Evolutionary conservation across 805 yeast species (phyloP).

Genomic region (Candida stauntonica): DNA sequence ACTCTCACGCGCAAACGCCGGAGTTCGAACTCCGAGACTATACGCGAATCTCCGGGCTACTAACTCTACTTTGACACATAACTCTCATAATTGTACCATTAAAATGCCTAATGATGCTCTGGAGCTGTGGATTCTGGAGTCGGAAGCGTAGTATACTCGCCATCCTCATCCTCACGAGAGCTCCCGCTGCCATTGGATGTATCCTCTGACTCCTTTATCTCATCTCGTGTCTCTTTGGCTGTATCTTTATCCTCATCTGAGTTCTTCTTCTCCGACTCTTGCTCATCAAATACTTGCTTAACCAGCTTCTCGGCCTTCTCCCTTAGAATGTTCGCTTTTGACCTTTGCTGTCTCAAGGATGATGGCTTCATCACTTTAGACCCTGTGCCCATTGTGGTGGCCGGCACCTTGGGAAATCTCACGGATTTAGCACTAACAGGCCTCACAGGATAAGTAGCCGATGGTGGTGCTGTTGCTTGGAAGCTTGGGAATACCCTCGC

Average conservation of each 20-base stretch:
- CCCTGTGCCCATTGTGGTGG: background rate
- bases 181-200: no score
- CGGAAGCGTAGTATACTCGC: slow-evolving; percentile 18
- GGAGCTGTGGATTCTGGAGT: slow-evolving; percentile 26
- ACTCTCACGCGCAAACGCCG: no score
- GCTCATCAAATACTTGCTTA: background rate
- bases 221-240: background rate
- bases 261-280: background rate
- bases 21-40: no score
- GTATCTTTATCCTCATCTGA: background rate
- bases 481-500: slow-evolving; percentile 26
- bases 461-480: slow-evolving; percentile 27
- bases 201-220: no score
- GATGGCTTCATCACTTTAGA: slow-evolving; percentile 9
- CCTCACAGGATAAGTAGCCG: background rate
- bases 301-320: background rate
- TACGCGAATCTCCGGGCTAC: background rate
- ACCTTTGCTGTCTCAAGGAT: slow-evolving; percentile 6
- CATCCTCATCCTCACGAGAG: slow-evolving; percentile 1
- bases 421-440: slow-evolving; percentile 16
- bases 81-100: background rate
- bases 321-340: background rate
- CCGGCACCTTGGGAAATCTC: slow-evolving; percentile 9
- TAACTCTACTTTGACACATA: no score
- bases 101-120: slow-evolving; percentile 4